Conservation (phyloP, 306 rosid genomes). For the Rubus idaeus region DNA sequence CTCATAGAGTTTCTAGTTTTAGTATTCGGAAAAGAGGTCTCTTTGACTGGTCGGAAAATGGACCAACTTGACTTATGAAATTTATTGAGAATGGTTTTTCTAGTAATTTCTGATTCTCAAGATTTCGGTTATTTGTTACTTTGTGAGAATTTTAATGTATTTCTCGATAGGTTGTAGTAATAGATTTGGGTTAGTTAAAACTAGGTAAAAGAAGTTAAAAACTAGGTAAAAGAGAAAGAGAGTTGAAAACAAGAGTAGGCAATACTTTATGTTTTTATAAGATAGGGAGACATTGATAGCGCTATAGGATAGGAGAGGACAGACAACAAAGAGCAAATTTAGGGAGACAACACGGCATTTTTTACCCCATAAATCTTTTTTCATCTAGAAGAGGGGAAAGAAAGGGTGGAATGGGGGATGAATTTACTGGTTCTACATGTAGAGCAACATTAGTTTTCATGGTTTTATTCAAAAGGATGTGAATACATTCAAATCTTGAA, state of each 20-base stretch:
- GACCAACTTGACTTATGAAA: too few species aligned
- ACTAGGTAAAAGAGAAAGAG: not conserved
- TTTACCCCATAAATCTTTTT: not conserved
- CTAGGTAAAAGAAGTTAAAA: not conserved
- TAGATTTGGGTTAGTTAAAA: not conserved
- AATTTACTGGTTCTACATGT: too few species aligned
- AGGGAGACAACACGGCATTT: not conserved
- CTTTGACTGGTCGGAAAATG: too few species aligned
- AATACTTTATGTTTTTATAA: not conserved
- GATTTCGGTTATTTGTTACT: not conserved
- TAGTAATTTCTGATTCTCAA: too few species aligned
- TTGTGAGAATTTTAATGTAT: not conserved
- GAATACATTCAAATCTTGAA: too few species aligned
- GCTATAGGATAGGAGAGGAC: not conserved
- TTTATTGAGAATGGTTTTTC: too few species aligned
- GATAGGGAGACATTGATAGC: not conserved
- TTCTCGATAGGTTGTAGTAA: not conserved
- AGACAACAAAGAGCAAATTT: not conserved
- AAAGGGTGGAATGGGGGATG: too few species aligned
- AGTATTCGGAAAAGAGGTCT: too few species aligned
- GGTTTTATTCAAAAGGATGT: too few species aligned
- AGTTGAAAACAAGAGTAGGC: too few species aligned
- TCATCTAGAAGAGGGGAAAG: not conserved
- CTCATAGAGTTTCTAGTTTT: too few species aligned
- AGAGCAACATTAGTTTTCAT: too few species aligned